Percentiles rank a stretch among this genome's conserved stretches.
These are phyloP conservation scores for Logfia minima DNA, from an alignment of 129 eudicot genomes.

Conservation along the genomic window DNA sequence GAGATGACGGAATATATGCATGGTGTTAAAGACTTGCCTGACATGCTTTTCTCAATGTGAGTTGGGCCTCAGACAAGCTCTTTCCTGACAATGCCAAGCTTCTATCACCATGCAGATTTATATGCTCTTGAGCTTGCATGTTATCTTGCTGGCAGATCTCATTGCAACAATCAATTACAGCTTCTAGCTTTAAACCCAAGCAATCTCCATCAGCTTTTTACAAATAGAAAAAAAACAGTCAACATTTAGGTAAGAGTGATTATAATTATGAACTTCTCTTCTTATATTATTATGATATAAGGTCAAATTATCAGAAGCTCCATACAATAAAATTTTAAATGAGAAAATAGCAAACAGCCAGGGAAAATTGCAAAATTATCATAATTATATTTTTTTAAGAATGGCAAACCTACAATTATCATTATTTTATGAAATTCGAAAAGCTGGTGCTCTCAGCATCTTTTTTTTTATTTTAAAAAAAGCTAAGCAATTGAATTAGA, in stretches of 20 bases:
- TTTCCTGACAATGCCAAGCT: constrained; percentile 30
- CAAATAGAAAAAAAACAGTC: constrained; percentile 1
- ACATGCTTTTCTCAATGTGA: constrained; percentile 38
- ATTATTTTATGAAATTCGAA: no score
- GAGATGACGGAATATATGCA: no score
- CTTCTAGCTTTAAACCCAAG: constrained; percentile 42
- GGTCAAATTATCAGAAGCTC: constrained; percentile 5
- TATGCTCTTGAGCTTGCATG: constrained; percentile 28
- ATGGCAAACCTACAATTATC: no score
- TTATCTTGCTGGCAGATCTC: constrained; percentile 32
- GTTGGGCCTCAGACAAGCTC: constrained; percentile 47
- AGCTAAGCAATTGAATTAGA: no score
- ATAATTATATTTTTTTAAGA: no score
- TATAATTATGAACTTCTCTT: neutral
- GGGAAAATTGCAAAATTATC: no score
- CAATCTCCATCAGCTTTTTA: constrained; percentile 44
- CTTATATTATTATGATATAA: neutral
- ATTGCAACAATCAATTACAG: constrained; percentile 45
- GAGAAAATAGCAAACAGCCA: no score
- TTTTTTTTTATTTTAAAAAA: no score
- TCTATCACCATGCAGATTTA: constrained; percentile 17
- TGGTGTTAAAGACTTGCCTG: constrained; percentile 35
- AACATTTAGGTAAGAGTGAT: neutral
- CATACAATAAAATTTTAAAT: neutral
- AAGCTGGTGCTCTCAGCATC: no score